Evolutionary conservation across 805 yeast species (phyloP).

Genomic region (Grigorovia transvaalensis): DNA sequence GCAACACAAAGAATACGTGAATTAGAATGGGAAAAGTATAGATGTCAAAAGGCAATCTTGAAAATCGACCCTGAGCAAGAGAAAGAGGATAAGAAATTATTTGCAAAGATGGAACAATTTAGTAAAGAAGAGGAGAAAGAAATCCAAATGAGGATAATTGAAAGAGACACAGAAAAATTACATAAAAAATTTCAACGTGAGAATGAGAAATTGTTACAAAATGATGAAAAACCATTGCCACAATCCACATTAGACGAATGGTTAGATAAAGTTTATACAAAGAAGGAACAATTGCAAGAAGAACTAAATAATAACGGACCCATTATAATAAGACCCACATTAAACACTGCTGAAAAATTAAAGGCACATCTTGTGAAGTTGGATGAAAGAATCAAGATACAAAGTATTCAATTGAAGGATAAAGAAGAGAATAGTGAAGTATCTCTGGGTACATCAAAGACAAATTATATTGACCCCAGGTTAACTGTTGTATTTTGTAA

Average conservation of each 20-base stretch:
- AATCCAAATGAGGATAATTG: slow-evolving; percentile 50
- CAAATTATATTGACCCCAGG: slow-evolving; percentile 92
- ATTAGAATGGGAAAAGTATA: slow-evolving; percentile 72
- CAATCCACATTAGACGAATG: slow-evolving; percentile 50
- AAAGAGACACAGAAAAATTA: slow-evolving; percentile 54
- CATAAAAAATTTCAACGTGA: slow-evolving; percentile 62
- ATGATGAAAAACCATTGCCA: slow-evolving; percentile 42
- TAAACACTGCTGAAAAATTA: slow-evolving; percentile 53
- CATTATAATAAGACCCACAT: slow-evolving; percentile 44
- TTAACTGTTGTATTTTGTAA: slow-evolving; percentile 82
- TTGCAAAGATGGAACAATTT: slow-evolving; percentile 52
- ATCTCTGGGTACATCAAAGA: slow-evolving; percentile 84
- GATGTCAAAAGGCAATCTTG: slow-evolving; percentile 61
- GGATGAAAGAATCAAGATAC: slow-evolving; percentile 59
- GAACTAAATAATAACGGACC: slow-evolving; percentile 49
- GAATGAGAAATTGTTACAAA: slow-evolving; percentile 58
- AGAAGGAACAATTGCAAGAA: slow-evolving; percentile 38
- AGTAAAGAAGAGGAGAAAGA: slow-evolving; percentile 50
- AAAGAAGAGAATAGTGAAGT: slow-evolving; percentile 92
- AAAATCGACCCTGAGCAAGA: slow-evolving; percentile 45
- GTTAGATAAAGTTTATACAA: slow-evolving; percentile 44
- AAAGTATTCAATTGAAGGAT: slow-evolving; percentile 70
- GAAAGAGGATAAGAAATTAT: slow-evolving; percentile 46
- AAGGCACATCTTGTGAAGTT: slow-evolving; percentile 59
- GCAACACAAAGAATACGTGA: slow-evolving; percentile 71